Evolutionary conservation across 805 yeast genomes (phyloP).

Genomic region (Debaryomyces tyrocola): DNA sequence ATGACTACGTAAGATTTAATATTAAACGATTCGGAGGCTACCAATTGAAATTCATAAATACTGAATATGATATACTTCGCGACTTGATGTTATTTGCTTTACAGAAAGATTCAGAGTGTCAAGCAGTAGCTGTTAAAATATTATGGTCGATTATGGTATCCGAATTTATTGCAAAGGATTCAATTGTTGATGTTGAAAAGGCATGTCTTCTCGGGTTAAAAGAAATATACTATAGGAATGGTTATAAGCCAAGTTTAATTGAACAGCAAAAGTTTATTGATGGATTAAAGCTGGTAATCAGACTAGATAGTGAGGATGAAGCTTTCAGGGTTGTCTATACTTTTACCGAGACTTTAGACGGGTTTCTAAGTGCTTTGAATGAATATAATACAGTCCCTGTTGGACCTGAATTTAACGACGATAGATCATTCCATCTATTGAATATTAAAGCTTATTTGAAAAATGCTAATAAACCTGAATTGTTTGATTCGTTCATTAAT

Average conservation of each 20-base stretch:
- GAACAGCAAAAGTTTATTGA: constrained; percentile 58
- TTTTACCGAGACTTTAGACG: constrained; percentile 55
- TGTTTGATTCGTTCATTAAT: constrained; percentile 75
- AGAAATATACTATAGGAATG: constrained; percentile 57
- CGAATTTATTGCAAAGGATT: constrained; percentile 60
- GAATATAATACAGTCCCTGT: constrained; percentile 74
- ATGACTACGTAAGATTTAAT: constrained; percentile 58
- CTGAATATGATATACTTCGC: constrained; percentile 58
- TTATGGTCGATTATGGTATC: constrained; percentile 72
- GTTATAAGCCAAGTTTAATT: constrained; percentile 53
- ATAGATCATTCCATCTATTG: constrained; percentile 75
- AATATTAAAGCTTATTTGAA: constrained; percentile 74
- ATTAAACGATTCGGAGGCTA: constrained; percentile 64
- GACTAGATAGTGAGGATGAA: constrained; percentile 64
- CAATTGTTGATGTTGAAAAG: constrained; percentile 58
- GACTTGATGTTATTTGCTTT: constrained; percentile 67
- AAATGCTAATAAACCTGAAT: constrained; percentile 76
- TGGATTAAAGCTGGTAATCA: constrained; percentile 47
- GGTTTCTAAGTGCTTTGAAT: constrained; percentile 62
- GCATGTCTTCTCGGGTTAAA: constrained; percentile 65
- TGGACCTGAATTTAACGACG: constrained; percentile 84
- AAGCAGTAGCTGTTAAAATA: constrained; percentile 60
- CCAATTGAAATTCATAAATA: constrained; percentile 62
- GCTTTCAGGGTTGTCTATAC: constrained; percentile 51
- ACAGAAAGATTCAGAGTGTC: constrained; percentile 63